Conservation (phyloP, 2,329 filamentous ascomycete species). For the Colletotrichum melonis region DNA sequence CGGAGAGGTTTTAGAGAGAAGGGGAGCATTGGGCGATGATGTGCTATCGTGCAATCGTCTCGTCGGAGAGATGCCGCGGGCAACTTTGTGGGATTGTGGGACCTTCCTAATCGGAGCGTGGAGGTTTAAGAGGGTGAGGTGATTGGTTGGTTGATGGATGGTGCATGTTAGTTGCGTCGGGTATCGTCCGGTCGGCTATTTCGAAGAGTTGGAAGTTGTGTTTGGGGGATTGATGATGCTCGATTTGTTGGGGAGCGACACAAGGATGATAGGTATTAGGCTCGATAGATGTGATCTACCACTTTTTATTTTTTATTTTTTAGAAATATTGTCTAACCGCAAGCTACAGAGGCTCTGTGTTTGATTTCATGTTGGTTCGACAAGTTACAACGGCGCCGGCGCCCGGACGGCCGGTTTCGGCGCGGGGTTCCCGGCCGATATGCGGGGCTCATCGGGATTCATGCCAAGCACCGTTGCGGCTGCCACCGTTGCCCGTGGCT, state of each 20-base stretch:
- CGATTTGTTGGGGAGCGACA: no score
- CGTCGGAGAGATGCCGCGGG: conserved; percentile 24
- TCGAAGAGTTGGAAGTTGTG: not conserved
- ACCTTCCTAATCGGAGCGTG: conserved; percentile 11
- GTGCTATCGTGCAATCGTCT: not conserved
- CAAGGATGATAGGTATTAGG: not conserved
- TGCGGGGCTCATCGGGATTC: not conserved
- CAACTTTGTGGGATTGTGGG: not conserved
- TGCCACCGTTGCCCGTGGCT: not conserved
- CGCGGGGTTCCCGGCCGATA: not conserved
- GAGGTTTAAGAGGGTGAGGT: not conserved
- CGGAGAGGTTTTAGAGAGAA: not conserved
- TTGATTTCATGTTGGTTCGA: no score
- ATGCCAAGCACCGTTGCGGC: not conserved
- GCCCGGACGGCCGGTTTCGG: conserved; percentile 5
- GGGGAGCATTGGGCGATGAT: not conserved
- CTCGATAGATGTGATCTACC: no score
- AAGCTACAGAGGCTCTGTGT: no score
- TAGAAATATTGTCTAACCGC: no score
- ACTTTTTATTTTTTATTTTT: no score
- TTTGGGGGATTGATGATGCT: not conserved
- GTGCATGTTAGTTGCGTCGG: not conserved
- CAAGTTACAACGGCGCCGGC: not conserved
- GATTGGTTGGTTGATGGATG: not conserved
- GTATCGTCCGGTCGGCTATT: conserved; percentile 3